Base-by-base conservation (phyloP, 2,329 filamentous ascomycete genomes). In the Cladosporium austrohemisphaericum region DNA sequence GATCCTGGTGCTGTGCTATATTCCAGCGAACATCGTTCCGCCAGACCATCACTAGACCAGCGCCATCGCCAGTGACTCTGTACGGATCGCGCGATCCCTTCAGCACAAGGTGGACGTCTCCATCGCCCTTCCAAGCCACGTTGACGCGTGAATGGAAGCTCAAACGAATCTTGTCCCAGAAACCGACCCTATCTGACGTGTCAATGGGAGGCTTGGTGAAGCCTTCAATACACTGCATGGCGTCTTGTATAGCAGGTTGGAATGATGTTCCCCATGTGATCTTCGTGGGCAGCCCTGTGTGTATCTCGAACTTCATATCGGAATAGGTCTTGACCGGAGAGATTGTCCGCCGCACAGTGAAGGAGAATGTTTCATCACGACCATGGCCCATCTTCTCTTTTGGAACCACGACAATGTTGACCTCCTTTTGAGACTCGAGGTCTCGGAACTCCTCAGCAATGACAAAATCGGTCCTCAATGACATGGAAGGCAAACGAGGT, bases 181-280 rank as follows among this genome's bases (percentile, higher is more conserved):
- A 98, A 3, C 93, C 93, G 38, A 95, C 89, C 49, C 86, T 80
- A 56, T 98, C 94, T 0, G 93, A 97, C 1, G 88, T 86, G 66
- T 98, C 94, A 22, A 96, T 77, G 55, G 92, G 91, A 6, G 92
- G 89, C 65, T 98, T 98, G 1, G 92, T 96, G 66, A 98, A 97
- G 2, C 88, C 92, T 69, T 98, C 93, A 53, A 98, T 87, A 20
- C 91, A 91, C 80, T 97, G 96, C 93, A 98, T 98, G 86, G 97
- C 95, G 64, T 98, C 94, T 67, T 98, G 93, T 41, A 98, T 92
- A 1, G 92, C 92, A 22, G 94, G 93, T 63, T 98, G 94, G 63
- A 97, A 98, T 2, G 91, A 95, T 37, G 93, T 91, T 6, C 91
- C 91, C 94, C 93, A 98, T 0, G 92, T 96, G 46, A 98, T 92